Evolutionary conservation across 495 filamentous ascomycete genomes (phyloP), one percentile per base, ranked within the genome.

Genomic region (Glutinoglossum americanum): DNA sequence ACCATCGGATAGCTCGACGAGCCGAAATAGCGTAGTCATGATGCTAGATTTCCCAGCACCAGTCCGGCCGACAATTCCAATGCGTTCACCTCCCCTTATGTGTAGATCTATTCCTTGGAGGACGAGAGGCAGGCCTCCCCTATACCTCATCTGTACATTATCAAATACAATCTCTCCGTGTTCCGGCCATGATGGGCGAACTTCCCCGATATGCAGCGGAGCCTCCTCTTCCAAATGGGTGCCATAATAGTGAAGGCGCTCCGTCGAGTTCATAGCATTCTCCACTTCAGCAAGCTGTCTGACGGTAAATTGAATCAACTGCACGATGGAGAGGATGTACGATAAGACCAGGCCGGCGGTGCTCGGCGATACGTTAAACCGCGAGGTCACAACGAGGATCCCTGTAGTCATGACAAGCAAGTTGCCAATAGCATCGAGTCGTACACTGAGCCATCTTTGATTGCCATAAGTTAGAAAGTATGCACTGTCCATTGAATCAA

Each of bases 181-280:
- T 62, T 92, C 79, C 0, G 92, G 92, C 90, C 92, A 96, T 32
- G 75, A 71, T 5, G 74, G 66, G 28, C 78, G 77, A 0, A 94
- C 74, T 3, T 84, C 75, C 15, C 65, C 67, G 0, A 83, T 76
- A 62, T 87, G 81, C 21, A 90, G 72, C 0, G 88, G 86, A 0
- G 87, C 83, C 67, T 98, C 92, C 64, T 93, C 81, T 59, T 94
- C 88, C 1, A 98, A 80, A 56, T 84, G 62, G 5, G 78, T 88
- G 44, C 87, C 89, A 65, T 98, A 98, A 71, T 92, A 86, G 67
- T 87, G 77, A n/a, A 98, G 74, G 30, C 92, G 84, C 66, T 98
- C 90, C 3, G 90, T 90, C 0, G 92, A 80, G 63, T 94, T 96
- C 89, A 98, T 95, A 65, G 85, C 83, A 72, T 95, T 96, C 67